phyloP scores from a whole-genome alignment of 2,329 filamentous ascomycete species.

The Parafenestella ontariensis region DNA sequence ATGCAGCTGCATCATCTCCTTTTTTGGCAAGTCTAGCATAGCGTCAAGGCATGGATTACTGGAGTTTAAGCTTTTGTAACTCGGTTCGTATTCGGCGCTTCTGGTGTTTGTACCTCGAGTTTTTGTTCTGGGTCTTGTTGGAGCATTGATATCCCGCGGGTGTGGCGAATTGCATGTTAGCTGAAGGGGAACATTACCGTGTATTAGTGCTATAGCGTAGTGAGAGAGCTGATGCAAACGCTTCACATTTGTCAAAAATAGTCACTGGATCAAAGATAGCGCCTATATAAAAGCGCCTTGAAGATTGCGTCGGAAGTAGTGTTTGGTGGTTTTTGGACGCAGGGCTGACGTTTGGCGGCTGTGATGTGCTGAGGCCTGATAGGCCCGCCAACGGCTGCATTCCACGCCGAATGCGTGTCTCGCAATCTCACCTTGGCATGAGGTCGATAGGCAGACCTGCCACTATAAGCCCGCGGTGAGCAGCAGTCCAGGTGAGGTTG shows the following conservation, averaged over 20 bases:
- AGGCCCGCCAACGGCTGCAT: constrained; percentile 14
- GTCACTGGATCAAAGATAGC: no score
- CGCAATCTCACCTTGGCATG: constrained; percentile 7
- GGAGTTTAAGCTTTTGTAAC: neutral
- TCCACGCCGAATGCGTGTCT: constrained; percentile 15
- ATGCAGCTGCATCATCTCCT: neutral
- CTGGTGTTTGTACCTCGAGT: constrained; percentile 9
- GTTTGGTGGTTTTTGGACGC: no score
- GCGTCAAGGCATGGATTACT: neutral
- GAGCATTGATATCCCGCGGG: constrained; percentile 8
- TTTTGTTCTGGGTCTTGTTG: constrained; percentile 6
- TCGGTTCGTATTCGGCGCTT: neutral
- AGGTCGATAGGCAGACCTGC: neutral
- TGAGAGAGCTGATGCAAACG: no score
- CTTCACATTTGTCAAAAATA: no score
- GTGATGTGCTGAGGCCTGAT: constrained; percentile 25
- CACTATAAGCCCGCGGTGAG: neutral
- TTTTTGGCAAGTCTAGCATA: constrained; percentile 9
- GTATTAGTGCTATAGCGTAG: neutral
- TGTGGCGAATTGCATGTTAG: neutral
- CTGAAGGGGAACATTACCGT: neutral
- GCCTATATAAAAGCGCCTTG: no score
- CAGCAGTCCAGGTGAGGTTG: neutral
- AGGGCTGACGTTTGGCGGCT: constrained; percentile 10
- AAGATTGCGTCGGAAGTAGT: no score